Percentiles rank a stretch among this genome's conserved stretches.
Conservation (phyloP, 352 stramenopile genomes). For the Aphanomyces stellatus region DNA sequence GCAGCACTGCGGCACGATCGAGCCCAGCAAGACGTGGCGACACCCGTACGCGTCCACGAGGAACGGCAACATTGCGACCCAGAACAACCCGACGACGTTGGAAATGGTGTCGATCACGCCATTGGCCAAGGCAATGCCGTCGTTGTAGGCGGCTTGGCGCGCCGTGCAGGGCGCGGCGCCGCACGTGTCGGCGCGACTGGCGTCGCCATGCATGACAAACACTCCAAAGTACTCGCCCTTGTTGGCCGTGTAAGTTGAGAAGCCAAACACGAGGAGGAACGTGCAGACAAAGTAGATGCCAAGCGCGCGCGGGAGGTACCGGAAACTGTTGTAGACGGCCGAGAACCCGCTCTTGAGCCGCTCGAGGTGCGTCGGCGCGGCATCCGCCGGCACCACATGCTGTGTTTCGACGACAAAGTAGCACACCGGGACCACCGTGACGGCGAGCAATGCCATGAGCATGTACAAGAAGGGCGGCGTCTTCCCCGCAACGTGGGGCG, state of each 20-base stretch:
- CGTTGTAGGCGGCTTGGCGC: conserved; percentile 33
- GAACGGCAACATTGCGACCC: conserved; percentile 34
- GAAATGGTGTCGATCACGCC: conserved; percentile 37
- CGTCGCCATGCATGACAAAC: conserved; percentile 41
- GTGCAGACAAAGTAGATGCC: conserved; percentile 47
- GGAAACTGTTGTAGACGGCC: conserved; percentile 38
- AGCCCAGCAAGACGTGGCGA: conserved; percentile 28
- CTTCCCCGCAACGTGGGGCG: conserved; percentile 35
- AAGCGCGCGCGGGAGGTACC: conserved; percentile 31
- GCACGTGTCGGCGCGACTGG: conserved; percentile 37
- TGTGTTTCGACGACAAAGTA: conserved; percentile 29
- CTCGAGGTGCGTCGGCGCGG: not conserved
- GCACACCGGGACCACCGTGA: conserved; percentile 28
- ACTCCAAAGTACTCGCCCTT: conserved; percentile 57
- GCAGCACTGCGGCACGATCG: conserved; percentile 38
- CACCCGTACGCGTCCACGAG: conserved; percentile 31
- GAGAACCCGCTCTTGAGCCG: conserved; percentile 28
- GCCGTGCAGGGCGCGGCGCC: conserved; percentile 25
- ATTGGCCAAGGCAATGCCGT: conserved; percentile 32
- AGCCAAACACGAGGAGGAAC: conserved; percentile 46
- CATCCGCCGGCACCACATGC: not conserved
- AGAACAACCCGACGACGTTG: conserved; percentile 36
- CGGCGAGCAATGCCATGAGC: conserved; percentile 32
- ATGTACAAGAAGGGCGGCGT: conserved; percentile 36
- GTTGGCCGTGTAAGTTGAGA: conserved; percentile 46